Percentiles rank a stretch among this genome's conserved stretches.
Evolutionary conservation across 805 yeast genomes (phyloP).

Genomic region (Metschnikowia drakensbergensis): DNA sequence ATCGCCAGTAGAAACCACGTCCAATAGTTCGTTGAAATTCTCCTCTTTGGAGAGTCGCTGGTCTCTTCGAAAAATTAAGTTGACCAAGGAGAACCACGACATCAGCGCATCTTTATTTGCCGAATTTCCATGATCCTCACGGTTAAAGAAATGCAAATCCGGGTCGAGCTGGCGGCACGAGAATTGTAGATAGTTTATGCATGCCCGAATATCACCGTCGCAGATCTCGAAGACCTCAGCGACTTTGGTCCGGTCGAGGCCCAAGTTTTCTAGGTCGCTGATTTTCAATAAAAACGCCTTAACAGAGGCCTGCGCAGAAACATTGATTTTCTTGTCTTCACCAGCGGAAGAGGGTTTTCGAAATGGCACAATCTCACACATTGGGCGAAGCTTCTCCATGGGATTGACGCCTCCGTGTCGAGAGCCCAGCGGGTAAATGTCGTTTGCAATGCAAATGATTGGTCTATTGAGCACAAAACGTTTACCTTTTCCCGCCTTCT

Average conservation of each 20-base stretch:
- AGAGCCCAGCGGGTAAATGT: conserved; percentile 48
- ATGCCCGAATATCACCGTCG: conserved; percentile 81
- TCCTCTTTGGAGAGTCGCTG: conserved; percentile 43
- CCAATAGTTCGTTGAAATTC: conserved; percentile 46
- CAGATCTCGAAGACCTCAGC: conserved; percentile 65
- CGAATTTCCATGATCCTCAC: not conserved
- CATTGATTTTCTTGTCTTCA: conserved; percentile 20
- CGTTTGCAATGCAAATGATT: conserved; percentile 89
- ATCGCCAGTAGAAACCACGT: conserved; percentile 40
- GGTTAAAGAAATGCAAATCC: conserved; percentile 4
- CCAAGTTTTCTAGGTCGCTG: conserved; percentile 50
- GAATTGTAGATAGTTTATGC: conserved; percentile 81
- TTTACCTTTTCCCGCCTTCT: conserved; percentile 28
- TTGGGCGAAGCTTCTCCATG: conserved; percentile 68
- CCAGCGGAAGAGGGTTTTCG: conserved; percentile 44
- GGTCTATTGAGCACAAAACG: conserved; percentile 62
- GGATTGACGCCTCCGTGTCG: conserved; percentile 41
- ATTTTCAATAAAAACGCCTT: conserved; percentile 45
- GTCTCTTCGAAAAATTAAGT: conserved; percentile 54
- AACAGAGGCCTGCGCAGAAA: conserved; percentile 30
- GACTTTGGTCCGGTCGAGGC: conserved; percentile 47
- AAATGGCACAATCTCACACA: conserved; percentile 69
- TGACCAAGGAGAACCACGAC: conserved; percentile 66
- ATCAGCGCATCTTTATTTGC: conserved; percentile 55
- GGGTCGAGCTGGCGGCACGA: conserved; percentile 22